Evolutionary conservation across 495 filamentous ascomycete genomes (phyloP), one percentile per base, ranked within the genome.

Genomic region (Aspergillus kassunensis): DNA sequence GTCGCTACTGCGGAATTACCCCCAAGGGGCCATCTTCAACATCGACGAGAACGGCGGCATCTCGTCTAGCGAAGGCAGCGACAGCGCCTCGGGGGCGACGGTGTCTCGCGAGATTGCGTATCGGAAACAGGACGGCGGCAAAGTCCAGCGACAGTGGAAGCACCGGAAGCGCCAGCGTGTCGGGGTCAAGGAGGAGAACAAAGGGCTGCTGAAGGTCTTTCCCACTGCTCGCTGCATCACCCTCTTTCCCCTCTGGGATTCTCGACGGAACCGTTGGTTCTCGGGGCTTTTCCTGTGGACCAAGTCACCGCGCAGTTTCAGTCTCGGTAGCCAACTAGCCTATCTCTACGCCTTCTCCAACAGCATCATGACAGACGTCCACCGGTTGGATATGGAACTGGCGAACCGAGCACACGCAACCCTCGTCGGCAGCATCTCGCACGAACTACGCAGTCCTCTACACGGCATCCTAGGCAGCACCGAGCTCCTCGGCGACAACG

Each of bases 331-430:
- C 24, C 75, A 80, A 52, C 58, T 79, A 9, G 68, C 68, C 16
- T 70, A 72, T 48, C 58, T 78, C 19, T 67, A 69, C 21, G 78
- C 80, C 0, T 82, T 85, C 62, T 73, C 74, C 15, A 79, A 79
- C 47, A 74, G 68, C 20, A 66, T 80, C 53, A 84, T 82, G 79
- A 77, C 76, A 12, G 80, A 83, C 50, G 73, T 83, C 0, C 68
- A 72, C 3, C 73, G 76, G 25, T 54, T 85, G 16, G 68, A 73
- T 45, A 63, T 64, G 9, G 64, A 66, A 36, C 50, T 49, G 35
- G 69, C 71, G 18, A 66, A 76, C 41, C 61, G 59, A 31, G 72
- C 72, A 30, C 86, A 88, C 56, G 71, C 76, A 1, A 80, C 80
- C 30, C 81, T 87, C 52, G 79, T 88, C 30, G 79, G 77, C 0